A percentile compares a stretch with the other conserved stretches of the same genome.
These are phyloP conservation scores for Elsinoe perseae DNA, from an alignment of 2,329 filamentous ascomycete species.

Conservation along the genomic window DNA sequence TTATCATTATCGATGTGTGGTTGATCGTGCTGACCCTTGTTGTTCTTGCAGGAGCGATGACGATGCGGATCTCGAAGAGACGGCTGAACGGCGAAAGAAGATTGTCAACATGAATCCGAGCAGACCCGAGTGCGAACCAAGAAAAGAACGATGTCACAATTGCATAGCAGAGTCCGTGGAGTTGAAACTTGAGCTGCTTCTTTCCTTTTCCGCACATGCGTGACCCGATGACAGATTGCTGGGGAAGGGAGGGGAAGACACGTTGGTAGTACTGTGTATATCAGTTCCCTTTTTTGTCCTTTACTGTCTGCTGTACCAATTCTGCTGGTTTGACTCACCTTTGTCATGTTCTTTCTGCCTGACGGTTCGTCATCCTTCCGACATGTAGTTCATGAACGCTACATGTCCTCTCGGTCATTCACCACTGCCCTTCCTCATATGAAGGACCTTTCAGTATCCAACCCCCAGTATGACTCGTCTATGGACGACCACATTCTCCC, in stretches of 20 bases:
- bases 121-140: background rate
- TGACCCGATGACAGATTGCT: conserved; percentile 11
- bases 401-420: no score
- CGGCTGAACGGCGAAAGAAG: background rate
- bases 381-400: no score
- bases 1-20: background rate
- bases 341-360: no score
- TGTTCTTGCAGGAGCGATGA: conserved; percentile 11
- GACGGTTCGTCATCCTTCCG: no score
- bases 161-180: conserved; percentile 11
- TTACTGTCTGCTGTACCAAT: background rate
- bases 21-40: background rate
- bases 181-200: background rate
- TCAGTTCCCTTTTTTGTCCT: background rate
- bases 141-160: conserved; percentile 8
- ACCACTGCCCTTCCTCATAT: no score
- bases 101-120: background rate
- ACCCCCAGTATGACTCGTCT: no score
- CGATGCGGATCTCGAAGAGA: background rate
- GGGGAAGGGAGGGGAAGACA: background rate
- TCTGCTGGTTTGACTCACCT: background rate
- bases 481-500: no score
- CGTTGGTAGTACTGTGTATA: background rate
- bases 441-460: no score
- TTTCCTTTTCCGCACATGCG: background rate